These are phyloP conservation scores for Salix udensis DNA, from an alignment of 345 rosid species.

Conservation along the genomic window DNA sequence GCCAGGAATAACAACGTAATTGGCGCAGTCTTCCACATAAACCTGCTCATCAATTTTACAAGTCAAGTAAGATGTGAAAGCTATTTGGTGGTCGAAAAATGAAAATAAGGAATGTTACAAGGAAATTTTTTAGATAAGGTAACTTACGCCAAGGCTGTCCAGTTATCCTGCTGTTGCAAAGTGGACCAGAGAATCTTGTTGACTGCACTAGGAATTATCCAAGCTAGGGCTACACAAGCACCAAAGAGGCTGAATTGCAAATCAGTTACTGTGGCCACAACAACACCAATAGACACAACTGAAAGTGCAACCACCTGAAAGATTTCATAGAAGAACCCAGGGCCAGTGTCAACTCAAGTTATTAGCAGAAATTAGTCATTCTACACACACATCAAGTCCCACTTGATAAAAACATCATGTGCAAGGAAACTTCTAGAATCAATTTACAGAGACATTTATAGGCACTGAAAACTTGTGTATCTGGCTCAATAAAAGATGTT, in stretches of 20 bases:
- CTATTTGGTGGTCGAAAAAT: background rate
- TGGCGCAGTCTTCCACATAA: conserved; percentile 98
- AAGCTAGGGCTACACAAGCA: conserved; percentile 82
- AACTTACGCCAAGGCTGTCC: conserved; percentile 93
- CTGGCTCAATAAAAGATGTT: background rate
- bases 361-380: background rate
- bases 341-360: background rate
- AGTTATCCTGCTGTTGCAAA: conserved; percentile 83
- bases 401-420: background rate
- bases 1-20: conserved; percentile 80
- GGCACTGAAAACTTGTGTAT: background rate
- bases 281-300: conserved; percentile 80
- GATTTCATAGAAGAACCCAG: conserved; percentile 10
- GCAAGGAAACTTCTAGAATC: conserved; percentile 3
- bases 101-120: background rate
- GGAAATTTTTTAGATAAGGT: background rate
- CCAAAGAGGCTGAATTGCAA: conserved; percentile 84
- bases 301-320: conserved; percentile 75
- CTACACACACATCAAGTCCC: background rate
- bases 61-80: background rate
- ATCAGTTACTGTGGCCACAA: conserved; percentile 93
- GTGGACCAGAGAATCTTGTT: conserved; percentile 95
- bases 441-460: background rate
- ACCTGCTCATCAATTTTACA: conserved; percentile 42
- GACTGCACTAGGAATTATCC: conserved; percentile 91